Percentiles rank a stretch among this genome's conserved stretches.
Evolutionary conservation across 352 stramenopile genomes (phyloP).

Genomic region (Pythium coloratum): DNA sequence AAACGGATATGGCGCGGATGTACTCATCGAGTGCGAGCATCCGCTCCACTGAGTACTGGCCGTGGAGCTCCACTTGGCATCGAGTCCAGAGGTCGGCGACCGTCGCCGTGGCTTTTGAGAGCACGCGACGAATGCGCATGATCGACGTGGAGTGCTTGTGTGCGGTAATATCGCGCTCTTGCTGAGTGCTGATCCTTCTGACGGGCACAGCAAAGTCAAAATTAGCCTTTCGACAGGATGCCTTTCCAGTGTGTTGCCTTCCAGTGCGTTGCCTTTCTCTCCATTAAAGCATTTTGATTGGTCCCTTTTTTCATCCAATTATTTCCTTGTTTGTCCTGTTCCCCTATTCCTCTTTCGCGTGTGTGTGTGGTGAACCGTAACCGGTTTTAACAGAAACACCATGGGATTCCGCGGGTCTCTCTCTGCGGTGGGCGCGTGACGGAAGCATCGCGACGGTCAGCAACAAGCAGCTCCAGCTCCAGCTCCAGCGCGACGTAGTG

Average conservation of each 20-base stretch:
- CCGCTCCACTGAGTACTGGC: slow-evolving; percentile 27
- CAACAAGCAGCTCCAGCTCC: not conserved
- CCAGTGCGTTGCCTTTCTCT: not conserved
- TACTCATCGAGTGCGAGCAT: no score
- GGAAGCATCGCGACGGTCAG: not conserved
- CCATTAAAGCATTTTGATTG: not conserved
- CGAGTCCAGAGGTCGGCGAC: not conserved
- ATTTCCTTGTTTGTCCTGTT: not conserved
- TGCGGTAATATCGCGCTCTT: no score
- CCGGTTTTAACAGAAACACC: slow-evolving; percentile 15
- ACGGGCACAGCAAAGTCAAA: no score
- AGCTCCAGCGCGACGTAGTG: not conserved
- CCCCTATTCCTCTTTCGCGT: not conserved
- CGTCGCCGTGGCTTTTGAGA: not conserved
- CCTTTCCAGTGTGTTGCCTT: not conserved
- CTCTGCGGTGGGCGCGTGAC: slow-evolving; percentile 12
- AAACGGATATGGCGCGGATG: no score
- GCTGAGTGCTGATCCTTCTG: no score
- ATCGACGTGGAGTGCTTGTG: no score
- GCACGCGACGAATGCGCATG: not conserved
- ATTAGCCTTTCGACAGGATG: no score
- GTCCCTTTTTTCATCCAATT: not conserved
- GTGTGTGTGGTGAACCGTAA: slow-evolving; percentile 19
- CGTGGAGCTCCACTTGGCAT: slow-evolving; percentile 28
- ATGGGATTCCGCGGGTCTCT: slow-evolving; percentile 8